phyloP scores from a whole-genome alignment of 768 basidiomycete genomes.

The Suillus occidentalis region DNA sequence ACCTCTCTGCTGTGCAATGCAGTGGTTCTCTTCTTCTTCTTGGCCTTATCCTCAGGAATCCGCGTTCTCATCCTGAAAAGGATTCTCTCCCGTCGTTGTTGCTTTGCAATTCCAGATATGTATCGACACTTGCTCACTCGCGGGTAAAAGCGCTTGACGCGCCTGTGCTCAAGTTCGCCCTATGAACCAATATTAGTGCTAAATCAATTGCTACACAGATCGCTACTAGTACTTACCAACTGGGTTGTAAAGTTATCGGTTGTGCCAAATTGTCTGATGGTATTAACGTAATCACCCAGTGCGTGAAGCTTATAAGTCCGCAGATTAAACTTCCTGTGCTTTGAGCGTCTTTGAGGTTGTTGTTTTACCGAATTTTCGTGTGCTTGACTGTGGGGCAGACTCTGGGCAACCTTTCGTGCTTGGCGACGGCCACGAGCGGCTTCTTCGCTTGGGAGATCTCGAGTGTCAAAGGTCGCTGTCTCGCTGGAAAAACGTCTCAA shows the following conservation, averaged over 20 bases:
- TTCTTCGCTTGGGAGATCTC: slow-evolving; percentile 34
- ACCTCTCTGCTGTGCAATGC: background rate
- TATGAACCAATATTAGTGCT: slow-evolving; percentile 11
- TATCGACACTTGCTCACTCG: slow-evolving; percentile 36
- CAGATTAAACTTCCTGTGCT: slow-evolving; percentile 7
- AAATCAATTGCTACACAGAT: background rate
- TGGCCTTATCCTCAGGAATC: too few relatives aligned
- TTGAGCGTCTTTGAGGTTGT: background rate
- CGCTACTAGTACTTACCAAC: too few relatives aligned
- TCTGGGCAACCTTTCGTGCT: background rate
- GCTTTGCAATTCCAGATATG: slow-evolving; percentile 29
- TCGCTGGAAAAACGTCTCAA: slow-evolving; percentile 24
- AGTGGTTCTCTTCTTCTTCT: too few relatives aligned
- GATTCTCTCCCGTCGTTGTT: slow-evolving; percentile 17
- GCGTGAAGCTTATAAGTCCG: slow-evolving; percentile 14
- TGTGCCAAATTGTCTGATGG: slow-evolving; percentile 25
- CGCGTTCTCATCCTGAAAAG: background rate
- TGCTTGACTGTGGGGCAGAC: background rate
- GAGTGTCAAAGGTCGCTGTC: slow-evolving; percentile 28
- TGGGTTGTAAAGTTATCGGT: slow-evolving; percentile 29
- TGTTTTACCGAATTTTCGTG: slow-evolving; percentile 13
- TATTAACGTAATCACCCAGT: slow-evolving; percentile 11
- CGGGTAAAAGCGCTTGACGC: slow-evolving; percentile 38
- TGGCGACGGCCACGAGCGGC: slow-evolving; percentile 21
- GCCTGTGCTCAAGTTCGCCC: slow-evolving; percentile 40